A percentile compares a stretch with the other conserved stretches of the same genome.
Conservation (phyloP, 1,284 basidiomycete species). For the Paramarasmius palmivorus region DNA sequence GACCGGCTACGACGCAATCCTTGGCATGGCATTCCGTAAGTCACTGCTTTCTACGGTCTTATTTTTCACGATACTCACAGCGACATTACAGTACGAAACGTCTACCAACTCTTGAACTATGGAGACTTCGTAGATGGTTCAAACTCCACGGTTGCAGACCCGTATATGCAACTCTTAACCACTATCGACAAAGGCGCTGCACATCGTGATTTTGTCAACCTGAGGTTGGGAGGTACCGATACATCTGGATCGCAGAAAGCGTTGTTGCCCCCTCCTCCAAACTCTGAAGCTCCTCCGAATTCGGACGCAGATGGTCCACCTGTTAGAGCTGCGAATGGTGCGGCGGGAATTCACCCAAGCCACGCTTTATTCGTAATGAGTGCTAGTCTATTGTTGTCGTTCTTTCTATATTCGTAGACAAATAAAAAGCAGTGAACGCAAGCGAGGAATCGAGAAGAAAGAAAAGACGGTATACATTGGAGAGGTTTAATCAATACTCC, state of each 20-base stretch:
- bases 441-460: too few relatives aligned
- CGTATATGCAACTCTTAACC: slow-evolving; percentile 35
- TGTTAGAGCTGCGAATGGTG: too few relatives aligned
- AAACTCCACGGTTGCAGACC: slow-evolving; percentile 21
- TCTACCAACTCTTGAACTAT: slow-evolving; percentile 33
- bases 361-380: too few relatives aligned
- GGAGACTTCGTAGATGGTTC: slow-evolving; percentile 36
- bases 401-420: too few relatives aligned
- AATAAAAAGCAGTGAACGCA: too few relatives aligned
- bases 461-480: too few relatives aligned
- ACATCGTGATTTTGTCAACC: slow-evolving; percentile 31
- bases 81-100: slow-evolving; percentile 30
- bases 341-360: too few relatives aligned
- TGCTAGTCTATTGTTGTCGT: too few relatives aligned
- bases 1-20: slow-evolving; percentile 25
- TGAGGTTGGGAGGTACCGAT: slow-evolving; percentile 25
- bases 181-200: slow-evolving; percentile 26
- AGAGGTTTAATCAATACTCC: too few relatives aligned
- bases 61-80: background rate
- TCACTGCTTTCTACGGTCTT: background rate
- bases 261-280: too few relatives aligned
- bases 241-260: slow-evolving; percentile 15
- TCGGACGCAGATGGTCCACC: too few relatives aligned
- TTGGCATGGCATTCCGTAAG: slow-evolving; percentile 36
- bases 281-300: too few relatives aligned